These are phyloP conservation scores for Seiridium unicorne DNA, from an alignment of 2,329 filamentous ascomycete genomes.

Conservation along the genomic window DNA sequence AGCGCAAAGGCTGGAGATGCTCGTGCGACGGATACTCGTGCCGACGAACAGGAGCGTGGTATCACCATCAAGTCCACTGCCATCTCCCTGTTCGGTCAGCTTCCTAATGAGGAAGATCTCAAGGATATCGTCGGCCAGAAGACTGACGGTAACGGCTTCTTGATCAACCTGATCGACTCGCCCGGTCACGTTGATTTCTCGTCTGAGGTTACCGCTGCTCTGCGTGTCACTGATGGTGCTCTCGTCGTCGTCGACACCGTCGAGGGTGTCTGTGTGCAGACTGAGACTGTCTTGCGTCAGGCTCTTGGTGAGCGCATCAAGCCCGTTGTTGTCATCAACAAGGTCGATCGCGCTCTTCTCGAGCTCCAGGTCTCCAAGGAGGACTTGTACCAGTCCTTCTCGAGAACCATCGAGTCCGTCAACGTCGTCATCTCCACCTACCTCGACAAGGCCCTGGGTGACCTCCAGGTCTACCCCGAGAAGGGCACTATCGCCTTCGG, in stretches of 20 bases:
- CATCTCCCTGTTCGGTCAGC: constrained; percentile 93
- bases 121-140: constrained; percentile 91
- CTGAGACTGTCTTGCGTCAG: constrained; percentile 98
- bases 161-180: constrained; percentile 99
- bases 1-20: constrained; percentile 94
- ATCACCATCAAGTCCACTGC: constrained; percentile 99
- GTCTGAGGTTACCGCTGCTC: constrained; percentile 97
- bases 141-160: constrained; percentile 91
- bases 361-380: constrained; percentile 99
- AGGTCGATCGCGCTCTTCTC: constrained; percentile 99
- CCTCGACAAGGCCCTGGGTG: constrained; percentile 93
- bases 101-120: constrained; percentile 79
- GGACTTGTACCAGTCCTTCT: constrained; percentile 99
- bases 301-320: constrained; percentile 99
- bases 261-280: constrained; percentile 99
- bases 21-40: constrained; percentile 94
- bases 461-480: constrained; percentile 98
- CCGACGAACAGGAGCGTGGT: constrained; percentile 98
- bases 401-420: constrained; percentile 98
- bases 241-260: constrained; percentile 99
- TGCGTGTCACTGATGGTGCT: constrained; percentile 99
- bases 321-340: constrained; percentile 99
- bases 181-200: constrained; percentile 99
- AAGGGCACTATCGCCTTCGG: constrained; percentile 98
- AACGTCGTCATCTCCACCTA: constrained; percentile 99